Conservation (phyloP, 495 filamentous ascomycete genomes). For the Sordaria brevicollis region DNA sequence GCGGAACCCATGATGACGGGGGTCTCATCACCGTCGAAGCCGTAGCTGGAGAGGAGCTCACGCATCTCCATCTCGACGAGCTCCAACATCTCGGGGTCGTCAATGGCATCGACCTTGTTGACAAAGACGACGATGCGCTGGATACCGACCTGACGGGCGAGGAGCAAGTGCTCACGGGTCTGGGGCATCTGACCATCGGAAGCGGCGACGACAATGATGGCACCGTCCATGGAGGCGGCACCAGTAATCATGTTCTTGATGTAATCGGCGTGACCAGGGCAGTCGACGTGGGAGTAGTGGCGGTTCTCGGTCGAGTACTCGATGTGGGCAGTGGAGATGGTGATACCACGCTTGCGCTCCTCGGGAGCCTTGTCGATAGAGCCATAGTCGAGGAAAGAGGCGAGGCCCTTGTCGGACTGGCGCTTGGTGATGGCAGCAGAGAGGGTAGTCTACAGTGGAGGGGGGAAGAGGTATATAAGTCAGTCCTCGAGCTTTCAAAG, state of each 20-base stretch:
- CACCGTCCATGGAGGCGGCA: constrained; percentile 94
- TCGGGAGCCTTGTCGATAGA: constrained; percentile 98
- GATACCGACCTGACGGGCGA: constrained; percentile 95
- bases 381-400: constrained; percentile 91
- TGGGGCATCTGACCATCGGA: constrained; percentile 99
- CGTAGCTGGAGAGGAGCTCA: constrained; percentile 82
- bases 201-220: constrained; percentile 96
- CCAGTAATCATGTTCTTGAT: constrained; percentile 99
- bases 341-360: constrained; percentile 99
- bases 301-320: constrained; percentile 86
- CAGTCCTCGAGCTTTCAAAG: constrained; percentile 5
- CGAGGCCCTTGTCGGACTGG: constrained; percentile 85
- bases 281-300: constrained; percentile 99
- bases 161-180: constrained; percentile 94
- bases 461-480: constrained; percentile 18
- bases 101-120: constrained; percentile 95
- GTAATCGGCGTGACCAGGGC: constrained; percentile 99
- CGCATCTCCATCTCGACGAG: constrained; percentile 99
- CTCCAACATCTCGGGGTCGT: constrained; percentile 98
- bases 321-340: constrained; percentile 95
- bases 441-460: constrained; percentile 69
- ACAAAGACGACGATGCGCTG: constrained; percentile 98
- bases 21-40: constrained; percentile 96
- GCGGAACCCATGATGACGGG: constrained; percentile 95
- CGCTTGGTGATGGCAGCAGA: constrained; percentile 97